phyloP scores from a whole-genome alignment of 371 early-diverging fungal species.

The Smittium culicis region DNA sequence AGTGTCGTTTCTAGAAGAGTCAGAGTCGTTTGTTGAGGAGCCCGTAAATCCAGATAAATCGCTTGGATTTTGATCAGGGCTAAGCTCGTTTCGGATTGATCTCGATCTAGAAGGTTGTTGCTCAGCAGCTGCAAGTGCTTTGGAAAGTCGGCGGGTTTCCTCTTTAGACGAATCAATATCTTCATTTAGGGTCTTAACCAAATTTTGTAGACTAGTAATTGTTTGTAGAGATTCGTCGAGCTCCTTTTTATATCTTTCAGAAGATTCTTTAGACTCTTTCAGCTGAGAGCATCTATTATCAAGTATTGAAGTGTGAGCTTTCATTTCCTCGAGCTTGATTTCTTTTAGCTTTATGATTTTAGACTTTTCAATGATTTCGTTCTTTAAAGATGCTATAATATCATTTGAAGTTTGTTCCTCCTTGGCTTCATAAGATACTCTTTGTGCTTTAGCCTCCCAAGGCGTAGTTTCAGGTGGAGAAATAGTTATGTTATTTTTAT shows the following conservation, averaged over 20 bases:
- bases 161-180: constrained; percentile 6
- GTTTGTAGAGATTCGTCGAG: not conserved
- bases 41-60: not conserved
- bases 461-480: not conserved
- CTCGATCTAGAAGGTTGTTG: not conserved
- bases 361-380: not conserved
- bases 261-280: constrained; percentile 2
- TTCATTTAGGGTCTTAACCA: constrained; percentile 5
- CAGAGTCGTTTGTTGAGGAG: not conserved
- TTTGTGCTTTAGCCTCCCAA: not conserved
- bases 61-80: not conserved
- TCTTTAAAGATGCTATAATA: not conserved
- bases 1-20: not conserved
- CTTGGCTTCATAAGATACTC: not conserved
- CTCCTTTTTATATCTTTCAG: not conserved
- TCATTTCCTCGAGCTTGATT: not conserved
- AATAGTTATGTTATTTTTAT: not conserved
- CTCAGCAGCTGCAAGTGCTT: not conserved
- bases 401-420: not conserved
- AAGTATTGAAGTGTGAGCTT: not conserved
- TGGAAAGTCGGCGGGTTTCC: not conserved
- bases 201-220: not conserved
- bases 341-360: constrained; percentile 1
- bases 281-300: not conserved
- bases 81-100: not conserved